Evolutionary conservation across 78 protist species (phyloP), one percentile per base, ranked within the genome.

Genomic region (Chrysochromulina tobinii): DNA sequence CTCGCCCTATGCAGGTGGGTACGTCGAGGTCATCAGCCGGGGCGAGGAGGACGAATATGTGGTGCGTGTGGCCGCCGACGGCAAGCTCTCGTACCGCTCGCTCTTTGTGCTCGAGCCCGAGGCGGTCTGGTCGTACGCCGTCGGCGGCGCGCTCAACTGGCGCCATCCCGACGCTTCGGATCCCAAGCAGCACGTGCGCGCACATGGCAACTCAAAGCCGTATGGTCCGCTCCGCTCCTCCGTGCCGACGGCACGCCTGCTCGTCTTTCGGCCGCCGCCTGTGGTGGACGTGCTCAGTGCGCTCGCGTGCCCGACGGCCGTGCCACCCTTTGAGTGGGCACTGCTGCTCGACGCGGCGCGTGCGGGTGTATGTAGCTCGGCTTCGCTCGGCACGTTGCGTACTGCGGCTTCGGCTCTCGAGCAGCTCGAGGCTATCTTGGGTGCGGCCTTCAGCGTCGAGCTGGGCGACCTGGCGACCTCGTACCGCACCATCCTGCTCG

Each of bases 331-430:
- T 20, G 72, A 66, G 27, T 66, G 72, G 72, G 23, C 8, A 8
- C 23, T 66, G 72, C 72, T 66, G 27, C 72, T 66, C 72, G 72
- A 66, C 72, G 72, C 72, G 8, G 72, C 72, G 72, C 72, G 72
- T 20, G 72, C 72, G 72, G 72, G 72, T 7, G 25, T 12, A 20
- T 66, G 72, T 18, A 18, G 17, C 72, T 3, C n/a, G n/a, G 17
- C 72, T 6, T 66, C 72, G 23, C 27, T 18, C 14, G 27, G 17
- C 27, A 66, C 72, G 15, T 2, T 66, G 72, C 72, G 14, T 6
- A 8, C 8, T 18, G 72, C 72, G 25, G 25, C 27, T 9, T 8
- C 72, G 27, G 72, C 72, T 8, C 27, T 18, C n/a, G 72, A 66
- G 72, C n/a, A 8, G 15, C 72, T 66, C 72, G 72, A 66, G 72